Evolutionary conservation across 1,284 basidiomycete genomes (phyloP).

Genomic region (Ceratobasidium sp.): DNA sequence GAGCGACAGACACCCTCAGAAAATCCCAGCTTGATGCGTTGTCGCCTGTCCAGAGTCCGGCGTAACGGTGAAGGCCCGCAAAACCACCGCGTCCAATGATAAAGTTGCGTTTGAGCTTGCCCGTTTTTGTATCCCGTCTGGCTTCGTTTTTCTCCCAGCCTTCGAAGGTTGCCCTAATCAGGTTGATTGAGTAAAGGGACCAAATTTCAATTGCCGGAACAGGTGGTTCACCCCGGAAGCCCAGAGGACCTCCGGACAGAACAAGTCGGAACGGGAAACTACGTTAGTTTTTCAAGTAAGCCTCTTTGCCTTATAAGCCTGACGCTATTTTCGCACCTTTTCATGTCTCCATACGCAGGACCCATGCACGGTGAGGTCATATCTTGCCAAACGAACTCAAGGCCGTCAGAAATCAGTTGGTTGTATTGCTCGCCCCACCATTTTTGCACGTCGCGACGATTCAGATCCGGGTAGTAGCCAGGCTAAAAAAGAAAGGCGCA

Average conservation of each 20-base stretch:
- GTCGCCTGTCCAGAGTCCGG: slow-evolving; percentile 46
- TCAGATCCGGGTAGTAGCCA: slow-evolving; percentile 45
- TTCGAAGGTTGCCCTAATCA: slow-evolving; percentile 44
- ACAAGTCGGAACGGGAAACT: slow-evolving; percentile 44
- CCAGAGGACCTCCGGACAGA: background rate
- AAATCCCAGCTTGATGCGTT: slow-evolving; percentile 45
- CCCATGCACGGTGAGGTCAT: slow-evolving; percentile 46
- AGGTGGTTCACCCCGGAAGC: background rate
- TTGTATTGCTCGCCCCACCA: slow-evolving; percentile 46
- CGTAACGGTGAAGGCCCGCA: slow-evolving; percentile 43
- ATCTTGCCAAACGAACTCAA: slow-evolving; percentile 48
- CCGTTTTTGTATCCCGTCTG: too few species aligned
- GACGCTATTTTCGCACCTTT: background rate
- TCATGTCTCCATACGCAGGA: slow-evolving; percentile 44
- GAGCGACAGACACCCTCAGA: slow-evolving; percentile 43
- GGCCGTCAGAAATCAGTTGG: slow-evolving; percentile 32
- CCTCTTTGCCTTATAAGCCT: background rate
- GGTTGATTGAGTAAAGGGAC: slow-evolving; percentile 44
- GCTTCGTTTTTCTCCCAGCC: slow-evolving; percentile 22
- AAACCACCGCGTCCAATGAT: slow-evolving; percentile 44
- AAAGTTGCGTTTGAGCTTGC: slow-evolving; percentile 33
- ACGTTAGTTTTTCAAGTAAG: background rate
- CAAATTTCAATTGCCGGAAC: slow-evolving; percentile 37
- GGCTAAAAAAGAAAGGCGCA: slow-evolving; percentile 20
- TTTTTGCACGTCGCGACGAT: slow-evolving; percentile 32